Conservation (phyloP, 2,329 filamentous ascomycete species). For the Aspergillus versicolor region DNA sequence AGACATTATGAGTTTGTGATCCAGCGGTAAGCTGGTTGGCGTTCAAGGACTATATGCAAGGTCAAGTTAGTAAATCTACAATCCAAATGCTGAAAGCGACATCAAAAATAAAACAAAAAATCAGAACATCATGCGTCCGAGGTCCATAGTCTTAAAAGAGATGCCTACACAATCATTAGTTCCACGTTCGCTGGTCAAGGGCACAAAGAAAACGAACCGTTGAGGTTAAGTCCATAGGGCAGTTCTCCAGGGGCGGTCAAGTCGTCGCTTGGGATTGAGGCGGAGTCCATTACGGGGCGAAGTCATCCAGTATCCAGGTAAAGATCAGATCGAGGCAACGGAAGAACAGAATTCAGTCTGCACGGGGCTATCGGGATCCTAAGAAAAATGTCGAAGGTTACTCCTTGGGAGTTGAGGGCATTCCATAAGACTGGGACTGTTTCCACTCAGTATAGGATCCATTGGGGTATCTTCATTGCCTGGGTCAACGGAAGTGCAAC, state of each 20-base stretch:
- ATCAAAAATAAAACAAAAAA: constrained; percentile 14
- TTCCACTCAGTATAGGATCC: constrained; percentile 6
- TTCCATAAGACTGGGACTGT: constrained; percentile 6
- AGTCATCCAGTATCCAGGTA: neutral
- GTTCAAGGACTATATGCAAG: constrained; percentile 30
- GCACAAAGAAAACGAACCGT: constrained; percentile 6
- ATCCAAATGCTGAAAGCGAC: constrained; percentile 14
- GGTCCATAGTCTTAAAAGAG: constrained; percentile 6
- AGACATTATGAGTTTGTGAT: constrained; percentile 33
- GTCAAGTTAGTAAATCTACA: constrained; percentile 34
- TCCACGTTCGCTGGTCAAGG: neutral
- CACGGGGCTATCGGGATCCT: neutral
- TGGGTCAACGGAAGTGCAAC: constrained; percentile 11
- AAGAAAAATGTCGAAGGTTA: neutral
- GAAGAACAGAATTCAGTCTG: neutral
- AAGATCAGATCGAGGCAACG: neutral
- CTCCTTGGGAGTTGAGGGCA: neutral
- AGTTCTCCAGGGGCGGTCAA: neutral
- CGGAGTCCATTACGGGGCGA: constrained; percentile 8
- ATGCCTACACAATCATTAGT: constrained; percentile 5
- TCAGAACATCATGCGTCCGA: constrained; percentile 21
- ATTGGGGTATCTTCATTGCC: neutral
- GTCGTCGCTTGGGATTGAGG: neutral
- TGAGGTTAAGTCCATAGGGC: neutral
- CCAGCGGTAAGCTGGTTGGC: constrained; percentile 21